Evolutionary conservation across 306 rosid species (phyloP), one percentile per base, ranked within the genome.

Genomic region (Chamaecrista fasciculata): DNA sequence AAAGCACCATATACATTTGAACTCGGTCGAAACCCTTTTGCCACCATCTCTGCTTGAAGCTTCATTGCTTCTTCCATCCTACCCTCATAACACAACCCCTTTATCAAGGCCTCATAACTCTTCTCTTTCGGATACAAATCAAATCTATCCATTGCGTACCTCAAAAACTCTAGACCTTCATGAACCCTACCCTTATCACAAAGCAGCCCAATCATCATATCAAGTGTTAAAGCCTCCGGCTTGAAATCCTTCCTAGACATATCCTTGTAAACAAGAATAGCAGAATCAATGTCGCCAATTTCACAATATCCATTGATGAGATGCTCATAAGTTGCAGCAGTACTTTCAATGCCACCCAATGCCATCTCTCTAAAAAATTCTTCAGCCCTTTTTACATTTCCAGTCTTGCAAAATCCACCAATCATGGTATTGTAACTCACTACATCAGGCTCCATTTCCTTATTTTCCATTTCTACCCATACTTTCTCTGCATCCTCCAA

Each of bases 31-130:
- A 79, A 85, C 39, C 97, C 97, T 78, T 78, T 87, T 20, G 92
- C 91, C 24, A 86, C 84, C 98, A 90, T 94, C 84, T 94, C 85
- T 1, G 86, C 92, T 77, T 88, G 98, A 79, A 90, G 77, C 77
- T 84, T 86, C 69, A 88, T 31, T 0, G 88, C 96, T 62, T 81
- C 89, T 64, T 86, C 90, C 85, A 84, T 76, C 25, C 70, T 88
- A 68, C 83, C 91, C 70, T 86, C 81, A 39, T 29, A 52, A 59
- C 95, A 84, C 40, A 90, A 72, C 48, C 87, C 89, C 70, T 74
- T 76, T 60, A 94, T 78, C 83, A 94, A 46, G 67, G 79, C 50
- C 77, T 81, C 87, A 43, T 83, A 86, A 74, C 86, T 84, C 81
- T 78, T 82, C 71, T 67, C 79, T 24, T 74, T 78, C 2, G 84